Evolutionary conservation across 75 land plant species (phyloP).

Genomic region (Adiantum capillusveneris): DNA sequence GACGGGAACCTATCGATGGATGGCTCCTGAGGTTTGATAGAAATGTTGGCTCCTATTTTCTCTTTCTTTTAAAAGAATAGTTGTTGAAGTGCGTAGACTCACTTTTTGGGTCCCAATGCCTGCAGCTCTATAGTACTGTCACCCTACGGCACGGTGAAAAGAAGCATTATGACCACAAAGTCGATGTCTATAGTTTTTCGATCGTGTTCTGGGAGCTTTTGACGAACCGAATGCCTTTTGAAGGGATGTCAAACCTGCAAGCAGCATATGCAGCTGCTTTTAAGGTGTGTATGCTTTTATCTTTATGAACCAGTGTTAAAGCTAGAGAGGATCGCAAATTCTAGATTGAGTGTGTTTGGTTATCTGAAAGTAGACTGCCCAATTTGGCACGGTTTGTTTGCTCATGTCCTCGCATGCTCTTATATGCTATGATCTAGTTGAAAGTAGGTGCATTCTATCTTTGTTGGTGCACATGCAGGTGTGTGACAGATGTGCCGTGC

Average conservation of each 20-base stretch:
- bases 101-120: constrained; percentile 8
- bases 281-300: constrained; percentile 44
- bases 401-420: too few relatives aligned
- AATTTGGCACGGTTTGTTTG: too few relatives aligned
- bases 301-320: too few relatives aligned
- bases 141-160: constrained; percentile 91
- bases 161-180: constrained; percentile 95
- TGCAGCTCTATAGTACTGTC: constrained; percentile 72
- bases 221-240: constrained; percentile 95
- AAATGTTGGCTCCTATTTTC: not conserved
- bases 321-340: too few relatives aligned
- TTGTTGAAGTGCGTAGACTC: not conserved
- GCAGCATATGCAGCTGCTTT: constrained; percentile 99
- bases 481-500: too few relatives aligned
- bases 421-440: too few relatives aligned
- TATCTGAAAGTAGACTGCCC: too few relatives aligned
- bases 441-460: too few relatives aligned
- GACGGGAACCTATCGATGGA: constrained; percentile 95
- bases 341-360: too few relatives aligned
- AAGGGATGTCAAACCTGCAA: constrained; percentile 94
- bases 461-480: too few relatives aligned
- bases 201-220: constrained; percentile 94
- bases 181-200: constrained; percentile 96
- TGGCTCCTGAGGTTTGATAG: constrained; percentile 81
- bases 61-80: too few relatives aligned